These are phyloP conservation scores for Yamadazyma songkhlaensis DNA, from an alignment of 1,139 yeast species.

Conservation along the genomic window DNA sequence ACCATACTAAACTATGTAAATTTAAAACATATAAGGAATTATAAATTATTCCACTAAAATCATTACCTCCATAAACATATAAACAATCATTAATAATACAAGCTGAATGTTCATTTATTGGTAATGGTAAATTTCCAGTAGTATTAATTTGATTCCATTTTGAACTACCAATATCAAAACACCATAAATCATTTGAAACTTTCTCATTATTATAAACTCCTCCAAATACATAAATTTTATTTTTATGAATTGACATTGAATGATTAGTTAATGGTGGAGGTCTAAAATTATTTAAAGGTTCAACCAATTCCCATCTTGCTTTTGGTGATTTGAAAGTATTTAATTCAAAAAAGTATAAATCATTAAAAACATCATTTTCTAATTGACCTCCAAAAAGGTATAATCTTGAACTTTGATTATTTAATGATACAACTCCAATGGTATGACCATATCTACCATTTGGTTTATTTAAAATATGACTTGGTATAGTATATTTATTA, in stretches of 20 bases:
- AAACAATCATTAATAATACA: slow-evolving; percentile 75
- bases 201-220: slow-evolving; percentile 86
- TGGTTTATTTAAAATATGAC: slow-evolving; percentile 80
- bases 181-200: slow-evolving; percentile 77
- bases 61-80: slow-evolving; percentile 90
- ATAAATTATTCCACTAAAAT: slow-evolving; percentile 68
- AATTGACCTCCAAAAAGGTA: slow-evolving; percentile 95
- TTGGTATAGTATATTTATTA: slow-evolving; percentile 85
- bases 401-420: slow-evolving; percentile 66
- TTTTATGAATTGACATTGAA: slow-evolving; percentile 77
- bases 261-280: slow-evolving; percentile 96
- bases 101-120: slow-evolving; percentile 91
- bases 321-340: slow-evolving; percentile 82
- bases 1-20: slow-evolving; percentile 71
- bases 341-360: slow-evolving; percentile 81
- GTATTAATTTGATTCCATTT: slow-evolving; percentile 61
- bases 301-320: slow-evolving; percentile 79
- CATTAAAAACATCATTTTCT: slow-evolving; percentile 84
- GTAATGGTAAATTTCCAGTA: slow-evolving; percentile 69
- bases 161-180: slow-evolving; percentile 67
- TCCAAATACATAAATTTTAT: slow-evolving; percentile 79
- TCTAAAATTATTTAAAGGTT: slow-evolving; percentile 50
- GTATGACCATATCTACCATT: slow-evolving; percentile 94
- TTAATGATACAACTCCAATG: slow-evolving; percentile 56
- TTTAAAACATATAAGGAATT: slow-evolving; percentile 75